Base-by-base conservation (phyloP, 2,329 filamentous ascomycete genomes). In the Pyrenochaeta sp. region DNA sequence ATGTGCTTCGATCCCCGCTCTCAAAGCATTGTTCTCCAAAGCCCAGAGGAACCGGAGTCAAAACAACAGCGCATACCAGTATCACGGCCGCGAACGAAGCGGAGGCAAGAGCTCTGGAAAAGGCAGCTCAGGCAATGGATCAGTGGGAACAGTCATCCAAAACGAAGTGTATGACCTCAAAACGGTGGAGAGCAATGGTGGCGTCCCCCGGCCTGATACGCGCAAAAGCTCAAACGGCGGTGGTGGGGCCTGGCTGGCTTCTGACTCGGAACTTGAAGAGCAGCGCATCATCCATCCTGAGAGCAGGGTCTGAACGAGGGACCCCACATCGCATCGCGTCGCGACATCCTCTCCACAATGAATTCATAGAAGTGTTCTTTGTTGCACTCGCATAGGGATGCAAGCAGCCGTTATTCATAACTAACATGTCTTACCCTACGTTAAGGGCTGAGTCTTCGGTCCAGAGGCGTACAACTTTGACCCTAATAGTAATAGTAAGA, bases 1-100 rank as follows among this genome's bases (percentile, higher is more conserved):
- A 53, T 96, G 92, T 72, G 93, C 91, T 37, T 96, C 92, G 65
- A 91, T 97, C 27, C 93, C 93, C 5, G 92, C 90, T 0, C 81
- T 97, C 53, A 97, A 96, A 73, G 92, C 93, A 2, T 82, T 97
- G 19, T 65, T 66, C 43, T 59, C 45, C 47, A 58, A 45, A 22
- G 44, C 45, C 10, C 66, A 70, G 49, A 45, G 60, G 28, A 40
- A 65, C 13, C 50, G 64, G 3, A 66, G 52, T 34, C 47, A 62
- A n/a, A 57, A 52, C 34, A 57, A 50, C 34, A 44, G 55, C n/a
- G 43, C 52, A 36, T 71, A 70, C 56, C 58, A 65, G 25, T 71
- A 67, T 43, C 64, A 71, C 48, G 67, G 65, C 53, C 57, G 63
- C 12, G 68, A 61, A 28, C 64, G 61, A 59, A 65, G 58, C 45